Evolutionary conservation across 2,329 filamentous ascomycete species (phyloP).

Genomic region (Colletotrichum graminicola): DNA sequence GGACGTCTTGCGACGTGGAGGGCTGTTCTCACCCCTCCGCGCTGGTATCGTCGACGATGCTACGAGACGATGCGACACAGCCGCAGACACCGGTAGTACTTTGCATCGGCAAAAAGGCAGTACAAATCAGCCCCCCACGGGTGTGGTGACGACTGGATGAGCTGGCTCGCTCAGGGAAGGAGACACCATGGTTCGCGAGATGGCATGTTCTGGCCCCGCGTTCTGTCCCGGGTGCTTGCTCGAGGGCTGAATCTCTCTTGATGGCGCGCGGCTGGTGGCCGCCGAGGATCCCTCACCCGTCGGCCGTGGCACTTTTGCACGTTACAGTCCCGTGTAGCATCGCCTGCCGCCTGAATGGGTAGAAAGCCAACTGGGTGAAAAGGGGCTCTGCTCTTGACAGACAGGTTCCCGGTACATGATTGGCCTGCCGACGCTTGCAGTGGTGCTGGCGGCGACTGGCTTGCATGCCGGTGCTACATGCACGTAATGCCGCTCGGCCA

Average conservation of each 20-base stretch:
- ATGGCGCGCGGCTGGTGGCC: background rate
- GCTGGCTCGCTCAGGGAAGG: background rate
- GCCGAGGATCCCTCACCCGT: constrained; percentile 1
- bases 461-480: background rate
- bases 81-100: background rate
- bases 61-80: constrained; percentile 6
- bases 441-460: background rate
- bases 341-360: background rate
- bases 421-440: background rate
- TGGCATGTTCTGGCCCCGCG: background rate
- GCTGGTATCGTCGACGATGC: constrained; percentile 5
- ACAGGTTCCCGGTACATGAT: background rate
- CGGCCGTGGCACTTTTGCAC: constrained; percentile 2
- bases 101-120: background rate
- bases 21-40: background rate
- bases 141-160: background rate
- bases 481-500: background rate
- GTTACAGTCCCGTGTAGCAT: background rate
- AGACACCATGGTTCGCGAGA: background rate
- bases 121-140: background rate
- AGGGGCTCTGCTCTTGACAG: background rate
- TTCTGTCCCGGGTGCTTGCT: background rate
- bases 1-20: background rate
- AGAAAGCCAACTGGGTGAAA: background rate
- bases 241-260: background rate